Evolutionary conservation across 345 rosid genomes (phyloP), one percentile per base, ranked within the genome.

Genomic region (Jatropha curcas): DNA sequence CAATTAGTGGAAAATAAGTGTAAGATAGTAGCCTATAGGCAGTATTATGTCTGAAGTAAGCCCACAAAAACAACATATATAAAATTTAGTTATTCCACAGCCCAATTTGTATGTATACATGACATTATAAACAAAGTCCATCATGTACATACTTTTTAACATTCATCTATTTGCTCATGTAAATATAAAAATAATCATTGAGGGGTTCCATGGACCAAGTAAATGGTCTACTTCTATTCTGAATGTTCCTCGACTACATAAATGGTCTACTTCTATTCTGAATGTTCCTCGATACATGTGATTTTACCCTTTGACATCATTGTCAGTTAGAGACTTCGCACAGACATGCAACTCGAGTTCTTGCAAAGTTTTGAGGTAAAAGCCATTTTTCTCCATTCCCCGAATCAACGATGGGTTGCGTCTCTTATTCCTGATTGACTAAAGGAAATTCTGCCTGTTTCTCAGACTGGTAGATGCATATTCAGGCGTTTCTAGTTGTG

Each of bases 381-480:
- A 46, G 31, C 35, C 20, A 20, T 51, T 25, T 48, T 11, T 73
- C 46, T 64, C n/a, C 7, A 6, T 57, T 19, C 63, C 65, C 55
- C 53, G 28, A 14, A 6, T 33, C 46, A 25, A 60, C 60, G 8
- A 4, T 37, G 34, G n/a, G 17, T 12, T 10, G 12, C 35, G 1
- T 55, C 16, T 20, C 22, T 11, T 25, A 2, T 57, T 27, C 28
- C 50, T 19, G n/a, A 50, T 70, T 76, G 13, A 63, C 24, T 50
- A 41, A 73, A 57, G 17, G 52, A n/a, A n/a, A 16, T 24, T 60
- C 5, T 28, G 19, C 48, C n/a, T n/a, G n/a, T 74, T 74, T 50
- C 79, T 56, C 88, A 94, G 97, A 92, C 97, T 27, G 97, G 97
- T 85, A 57, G 98, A 94, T 75, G 86, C 96, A 13, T 92, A 84